Evolutionary conservation across 2,329 filamentous ascomycete species (phyloP).

Genomic region (Scedosporium aurantiacum): DNA sequence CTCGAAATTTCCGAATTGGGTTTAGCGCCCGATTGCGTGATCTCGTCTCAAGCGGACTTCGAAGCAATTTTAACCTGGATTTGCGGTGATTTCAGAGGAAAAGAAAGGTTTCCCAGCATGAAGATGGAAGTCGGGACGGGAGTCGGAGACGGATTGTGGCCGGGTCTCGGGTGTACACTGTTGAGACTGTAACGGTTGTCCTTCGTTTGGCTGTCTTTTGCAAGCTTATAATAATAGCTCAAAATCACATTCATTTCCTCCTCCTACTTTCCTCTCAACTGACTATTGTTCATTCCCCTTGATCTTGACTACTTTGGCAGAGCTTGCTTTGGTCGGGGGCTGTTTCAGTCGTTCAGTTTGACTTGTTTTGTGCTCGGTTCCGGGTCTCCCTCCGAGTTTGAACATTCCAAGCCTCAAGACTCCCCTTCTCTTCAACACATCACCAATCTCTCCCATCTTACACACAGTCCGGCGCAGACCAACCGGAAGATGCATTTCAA

Average conservation of each 20-base stretch:
- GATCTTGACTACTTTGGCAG: neutral
- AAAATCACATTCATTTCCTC: neutral
- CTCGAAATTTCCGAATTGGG: neutral
- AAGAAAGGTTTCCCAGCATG: neutral
- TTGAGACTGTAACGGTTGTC: neutral
- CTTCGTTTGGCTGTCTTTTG: neutral
- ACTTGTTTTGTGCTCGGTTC: neutral
- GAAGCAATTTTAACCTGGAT: slow-evolving; percentile 6
- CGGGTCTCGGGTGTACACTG: neutral
- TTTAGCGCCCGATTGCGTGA: slow-evolving; percentile 7
- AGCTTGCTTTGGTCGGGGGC: neutral
- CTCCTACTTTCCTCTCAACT: neutral
- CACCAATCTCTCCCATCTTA: neutral
- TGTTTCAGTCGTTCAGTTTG: neutral
- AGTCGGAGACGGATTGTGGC: neutral
- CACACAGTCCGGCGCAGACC: neutral
- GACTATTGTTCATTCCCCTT: neutral
- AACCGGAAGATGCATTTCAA: slow-evolving; percentile 10
- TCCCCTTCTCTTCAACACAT: neutral
- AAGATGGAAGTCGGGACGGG: neutral
- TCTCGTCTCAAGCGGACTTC: neutral
- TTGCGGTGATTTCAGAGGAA: neutral
- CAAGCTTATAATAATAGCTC: neutral
- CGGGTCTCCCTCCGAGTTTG: neutral
- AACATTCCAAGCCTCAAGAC: neutral